Percentiles rank a stretch among this genome's conserved stretches.
These are phyloP conservation scores for Beauveria bassiana DNA, from an alignment of 2,329 filamentous ascomycete species.

Conservation along the genomic window DNA sequence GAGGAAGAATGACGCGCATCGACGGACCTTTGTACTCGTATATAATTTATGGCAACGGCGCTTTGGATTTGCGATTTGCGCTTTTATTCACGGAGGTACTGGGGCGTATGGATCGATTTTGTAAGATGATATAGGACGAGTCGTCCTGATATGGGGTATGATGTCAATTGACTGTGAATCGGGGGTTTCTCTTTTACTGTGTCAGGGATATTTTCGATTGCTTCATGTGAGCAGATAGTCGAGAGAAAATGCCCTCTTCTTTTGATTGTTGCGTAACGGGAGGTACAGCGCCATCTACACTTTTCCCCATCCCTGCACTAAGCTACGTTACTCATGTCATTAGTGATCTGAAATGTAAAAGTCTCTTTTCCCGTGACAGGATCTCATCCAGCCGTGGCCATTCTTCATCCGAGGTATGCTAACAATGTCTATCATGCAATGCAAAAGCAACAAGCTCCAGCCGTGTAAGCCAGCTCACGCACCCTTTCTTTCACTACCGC, in stretches of 20 bases:
- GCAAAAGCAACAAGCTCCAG: background rate
- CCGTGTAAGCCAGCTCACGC: background rate
- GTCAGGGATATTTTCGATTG: background rate
- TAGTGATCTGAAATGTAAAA: no score
- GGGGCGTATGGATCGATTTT: slow-evolving; percentile 4
- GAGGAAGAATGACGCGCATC: slow-evolving; percentile 22
- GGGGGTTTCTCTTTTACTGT: background rate
- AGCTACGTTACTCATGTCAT: background rate
- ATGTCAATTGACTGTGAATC: background rate
- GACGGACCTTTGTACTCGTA: background rate
- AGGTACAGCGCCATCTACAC: no score
- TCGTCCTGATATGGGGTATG: background rate
- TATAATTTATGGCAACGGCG: background rate
- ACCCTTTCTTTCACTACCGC: no score
- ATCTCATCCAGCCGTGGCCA: no score
- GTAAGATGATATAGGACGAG: background rate
- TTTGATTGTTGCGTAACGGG: no score
- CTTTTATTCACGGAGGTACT: background rate
- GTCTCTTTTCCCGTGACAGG: no score
- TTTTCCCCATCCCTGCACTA: no score
- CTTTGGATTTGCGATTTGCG: slow-evolving; percentile 5
- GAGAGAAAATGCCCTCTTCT: no score
- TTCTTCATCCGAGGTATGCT: background rate
- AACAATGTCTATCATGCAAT: background rate
- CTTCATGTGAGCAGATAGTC: background rate